Evolutionary conservation across 768 basidiomycete genomes (phyloP).

Genomic region (Lepiota venenata): DNA sequence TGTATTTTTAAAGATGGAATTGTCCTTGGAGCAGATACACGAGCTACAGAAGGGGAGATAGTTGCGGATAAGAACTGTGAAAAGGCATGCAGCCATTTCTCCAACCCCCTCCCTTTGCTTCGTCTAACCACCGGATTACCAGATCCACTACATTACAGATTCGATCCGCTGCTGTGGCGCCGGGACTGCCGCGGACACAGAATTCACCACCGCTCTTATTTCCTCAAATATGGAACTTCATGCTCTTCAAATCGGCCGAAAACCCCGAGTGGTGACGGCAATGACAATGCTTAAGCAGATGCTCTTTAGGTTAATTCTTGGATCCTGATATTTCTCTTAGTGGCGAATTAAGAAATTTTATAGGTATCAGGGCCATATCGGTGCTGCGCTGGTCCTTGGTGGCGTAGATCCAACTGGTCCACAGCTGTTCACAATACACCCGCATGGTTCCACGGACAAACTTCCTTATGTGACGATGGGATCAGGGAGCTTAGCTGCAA

Average conservation of each 20-base stretch:
- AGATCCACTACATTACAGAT: constrained; percentile 98
- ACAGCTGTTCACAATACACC: constrained; percentile 93
- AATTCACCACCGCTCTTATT: constrained; percentile 92
- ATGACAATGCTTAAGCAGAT: constrained; percentile 99
- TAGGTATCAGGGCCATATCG: constrained; percentile 91
- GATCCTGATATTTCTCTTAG: neutral
- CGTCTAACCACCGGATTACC: constrained; percentile 1
- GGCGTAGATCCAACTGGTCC: constrained; percentile 95
- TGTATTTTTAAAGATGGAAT: constrained; percentile 92
- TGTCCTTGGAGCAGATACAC: constrained; percentile 93
- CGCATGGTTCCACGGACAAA: constrained; percentile 98
- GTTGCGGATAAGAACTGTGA: constrained; percentile 99
- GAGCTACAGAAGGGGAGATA: constrained; percentile 91
- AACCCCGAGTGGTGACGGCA: constrained; percentile 92
- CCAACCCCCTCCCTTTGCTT: neutral
- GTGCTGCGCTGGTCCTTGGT: constrained; percentile 94
- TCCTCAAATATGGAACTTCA: constrained; percentile 96
- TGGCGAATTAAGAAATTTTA: neutral
- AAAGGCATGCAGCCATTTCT: constrained; percentile 57
- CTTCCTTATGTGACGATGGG: constrained; percentile 99
- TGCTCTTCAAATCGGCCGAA: constrained; percentile 83
- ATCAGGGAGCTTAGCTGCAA: constrained; percentile 92
- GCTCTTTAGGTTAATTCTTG: constrained; percentile 69
- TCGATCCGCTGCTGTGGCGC: constrained; percentile 97
- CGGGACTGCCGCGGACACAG: constrained; percentile 98